A percentile compares a stretch with the other conserved stretches of the same genome.
These are phyloP conservation scores for Leucocoprinus sp. DNA, from an alignment of 768 basidiomycete genomes.

Conservation along the genomic window DNA sequence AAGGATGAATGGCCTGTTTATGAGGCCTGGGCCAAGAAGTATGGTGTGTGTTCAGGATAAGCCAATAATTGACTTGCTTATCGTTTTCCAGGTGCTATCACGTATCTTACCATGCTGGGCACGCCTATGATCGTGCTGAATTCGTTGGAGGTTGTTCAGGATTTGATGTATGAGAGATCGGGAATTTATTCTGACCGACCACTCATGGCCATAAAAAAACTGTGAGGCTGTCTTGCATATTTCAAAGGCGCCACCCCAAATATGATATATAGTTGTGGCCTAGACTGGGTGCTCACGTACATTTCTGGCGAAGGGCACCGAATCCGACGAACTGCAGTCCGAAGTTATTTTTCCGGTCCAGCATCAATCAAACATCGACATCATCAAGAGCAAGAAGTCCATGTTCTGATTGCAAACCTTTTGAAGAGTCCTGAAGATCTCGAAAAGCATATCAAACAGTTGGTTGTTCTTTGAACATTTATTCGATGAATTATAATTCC, in stretches of 20 bases:
- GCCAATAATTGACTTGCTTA: not conserved
- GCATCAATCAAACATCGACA: slow-evolving; percentile 2
- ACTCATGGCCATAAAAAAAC: slow-evolving; percentile 16
- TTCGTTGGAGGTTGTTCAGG: slow-evolving; percentile 13
- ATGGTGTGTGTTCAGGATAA: slow-evolving; percentile 10
- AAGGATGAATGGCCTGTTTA: slow-evolving; percentile 17
- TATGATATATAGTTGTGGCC: not conserved
- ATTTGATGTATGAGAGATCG: slow-evolving; percentile 14
- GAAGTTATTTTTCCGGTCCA: not conserved
- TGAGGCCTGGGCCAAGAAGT: slow-evolving; percentile 16
- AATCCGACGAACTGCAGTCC: slow-evolving; percentile 2
- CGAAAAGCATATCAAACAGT: slow-evolving; percentile 1
- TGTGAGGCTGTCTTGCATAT: slow-evolving; percentile 9
- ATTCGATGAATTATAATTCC: not conserved
- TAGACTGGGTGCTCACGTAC: slow-evolving; percentile 4
- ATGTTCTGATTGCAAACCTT: slow-evolving; percentile 1
- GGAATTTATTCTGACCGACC: slow-evolving; percentile 18
- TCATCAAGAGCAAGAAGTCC: not conserved
- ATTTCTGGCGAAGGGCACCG: not conserved
- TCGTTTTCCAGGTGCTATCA: slow-evolving; percentile 13
- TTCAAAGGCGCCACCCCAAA: not conserved
- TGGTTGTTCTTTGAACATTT: not conserved
- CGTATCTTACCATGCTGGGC: slow-evolving; percentile 15
- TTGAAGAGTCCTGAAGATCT: slow-evolving; percentile 1
- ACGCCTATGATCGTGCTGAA: slow-evolving; percentile 17